Percentiles rank a stretch among this genome's conserved stretches.
phyloP scores from a whole-genome alignment of 768 basidiomycete species.

The Russula compacta region DNA sequence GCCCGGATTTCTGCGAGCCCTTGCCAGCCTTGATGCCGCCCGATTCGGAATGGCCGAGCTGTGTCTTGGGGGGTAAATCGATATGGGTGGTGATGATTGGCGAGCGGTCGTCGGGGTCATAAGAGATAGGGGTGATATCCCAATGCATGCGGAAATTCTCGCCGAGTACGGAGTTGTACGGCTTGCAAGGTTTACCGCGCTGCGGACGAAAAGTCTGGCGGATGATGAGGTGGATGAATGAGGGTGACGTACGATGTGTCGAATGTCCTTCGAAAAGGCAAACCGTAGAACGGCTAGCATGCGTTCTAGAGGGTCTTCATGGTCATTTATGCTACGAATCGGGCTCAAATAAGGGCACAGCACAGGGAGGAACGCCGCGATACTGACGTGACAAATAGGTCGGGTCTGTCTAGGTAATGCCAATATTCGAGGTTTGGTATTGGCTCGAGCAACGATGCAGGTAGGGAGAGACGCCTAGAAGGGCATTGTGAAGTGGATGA shows the following conservation, averaged over 20 bases:
- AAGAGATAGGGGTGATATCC: conserved; percentile 60
- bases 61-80: conserved; percentile 20
- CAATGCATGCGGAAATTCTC: conserved; percentile 87
- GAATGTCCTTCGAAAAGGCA: conserved; percentile 87
- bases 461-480: conserved; percentile 79
- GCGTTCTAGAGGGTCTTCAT: conserved; percentile 83
- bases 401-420: conserved; percentile 87
- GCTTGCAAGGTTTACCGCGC: conserved; percentile 92
- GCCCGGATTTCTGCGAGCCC: conserved; percentile 44
- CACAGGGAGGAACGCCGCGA: background rate
- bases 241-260: conserved; percentile 61
- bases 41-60: conserved; percentile 35
- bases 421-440: conserved; percentile 96
- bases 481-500: background rate
- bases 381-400: conserved; percentile 83
- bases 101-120: conserved; percentile 38
- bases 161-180: conserved; percentile 80
- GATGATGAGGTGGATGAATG: background rate
- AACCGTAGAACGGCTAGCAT: conserved; percentile 91
- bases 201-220: conserved; percentile 23
- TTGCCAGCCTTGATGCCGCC: conserved; percentile 39
- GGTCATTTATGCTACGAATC: conserved; percentile 76
- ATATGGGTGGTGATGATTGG: conserved; percentile 40
- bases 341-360: background rate
- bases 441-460: conserved; percentile 88